phyloP scores from a whole-genome alignment of 108 stramenopile species.

The Asterionellopsis glacialis region DNA sequence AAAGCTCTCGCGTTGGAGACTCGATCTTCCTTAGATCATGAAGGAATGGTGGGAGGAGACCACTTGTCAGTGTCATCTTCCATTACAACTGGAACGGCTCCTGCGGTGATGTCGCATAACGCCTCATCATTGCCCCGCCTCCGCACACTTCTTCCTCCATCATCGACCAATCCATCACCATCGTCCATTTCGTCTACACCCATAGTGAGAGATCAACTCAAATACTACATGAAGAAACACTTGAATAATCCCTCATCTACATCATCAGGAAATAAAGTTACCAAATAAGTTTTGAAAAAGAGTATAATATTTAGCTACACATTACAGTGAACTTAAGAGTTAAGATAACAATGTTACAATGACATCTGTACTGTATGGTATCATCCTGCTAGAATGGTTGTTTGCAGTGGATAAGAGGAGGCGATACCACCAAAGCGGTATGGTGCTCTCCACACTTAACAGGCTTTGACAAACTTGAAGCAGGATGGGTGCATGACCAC shows the following conservation, averaged over 20 bases:
- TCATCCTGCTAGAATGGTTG: too few species aligned
- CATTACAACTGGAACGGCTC: background rate
- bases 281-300: too few species aligned
- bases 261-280: too few species aligned
- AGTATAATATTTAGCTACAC: too few species aligned
- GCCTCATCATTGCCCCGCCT: background rate
- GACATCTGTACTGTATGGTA: too few species aligned
- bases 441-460: too few species aligned
- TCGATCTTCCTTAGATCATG: background rate
- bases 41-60: background rate
- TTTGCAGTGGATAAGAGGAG: too few species aligned
- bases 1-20: too few species aligned
- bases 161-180: background rate
- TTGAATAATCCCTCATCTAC: background rate
- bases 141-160: background rate
- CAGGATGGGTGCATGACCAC: too few species aligned
- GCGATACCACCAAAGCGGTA: too few species aligned
- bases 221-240: conserved; percentile 14
- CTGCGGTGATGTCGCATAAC: background rate
- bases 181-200: conserved; percentile 1
- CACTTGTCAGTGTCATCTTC: background rate
- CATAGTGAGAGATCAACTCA: conserved; percentile 1
- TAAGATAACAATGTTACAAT: too few species aligned
- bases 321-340: background rate
- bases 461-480: too few species aligned